Evolutionary conservation across 495 filamentous ascomycete genomes (phyloP).

Genomic region (Penicillium ucsense): DNA sequence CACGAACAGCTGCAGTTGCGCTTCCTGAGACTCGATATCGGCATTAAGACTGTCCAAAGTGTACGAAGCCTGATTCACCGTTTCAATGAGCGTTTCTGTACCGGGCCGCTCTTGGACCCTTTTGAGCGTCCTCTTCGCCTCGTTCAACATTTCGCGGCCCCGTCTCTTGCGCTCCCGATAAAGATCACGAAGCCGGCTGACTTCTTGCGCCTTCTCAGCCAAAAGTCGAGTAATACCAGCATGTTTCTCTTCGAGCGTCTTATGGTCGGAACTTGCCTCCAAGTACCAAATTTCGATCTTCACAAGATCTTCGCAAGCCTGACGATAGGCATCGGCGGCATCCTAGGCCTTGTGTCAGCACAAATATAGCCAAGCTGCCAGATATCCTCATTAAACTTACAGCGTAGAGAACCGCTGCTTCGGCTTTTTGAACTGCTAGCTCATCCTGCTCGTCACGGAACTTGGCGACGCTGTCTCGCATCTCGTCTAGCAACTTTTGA

Average conservation of each 20-base stretch:
- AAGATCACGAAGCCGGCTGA: constrained; percentile 24
- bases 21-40: constrained; percentile 64
- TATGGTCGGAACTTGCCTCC: constrained; percentile 73
- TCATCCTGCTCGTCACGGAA: constrained; percentile 45
- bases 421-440: constrained; percentile 51
- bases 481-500: constrained; percentile 30
- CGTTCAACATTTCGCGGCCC: constrained; percentile 24
- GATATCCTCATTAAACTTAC: constrained; percentile 28
- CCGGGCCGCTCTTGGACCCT: constrained; percentile 11
- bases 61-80: constrained; percentile 25
- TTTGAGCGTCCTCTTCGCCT: constrained; percentile 22
- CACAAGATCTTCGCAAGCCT: constrained; percentile 50
- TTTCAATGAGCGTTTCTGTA: constrained; percentile 20
- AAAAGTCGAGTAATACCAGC: constrained; percentile 45
- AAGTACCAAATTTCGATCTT: constrained; percentile 58
- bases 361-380: background rate
- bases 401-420: constrained; percentile 53
- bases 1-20: constrained; percentile 68
- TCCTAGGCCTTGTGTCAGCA: constrained; percentile 30
- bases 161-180: constrained; percentile 19
- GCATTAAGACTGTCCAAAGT: constrained; percentile 55
- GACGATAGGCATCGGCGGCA: constrained; percentile 48
- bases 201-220: constrained; percentile 31
- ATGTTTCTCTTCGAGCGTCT: constrained; percentile 53
- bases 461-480: constrained; percentile 29